Conservation (phyloP, 768 basidiomycete genomes). For the Kockovaella imperatae region DNA sequence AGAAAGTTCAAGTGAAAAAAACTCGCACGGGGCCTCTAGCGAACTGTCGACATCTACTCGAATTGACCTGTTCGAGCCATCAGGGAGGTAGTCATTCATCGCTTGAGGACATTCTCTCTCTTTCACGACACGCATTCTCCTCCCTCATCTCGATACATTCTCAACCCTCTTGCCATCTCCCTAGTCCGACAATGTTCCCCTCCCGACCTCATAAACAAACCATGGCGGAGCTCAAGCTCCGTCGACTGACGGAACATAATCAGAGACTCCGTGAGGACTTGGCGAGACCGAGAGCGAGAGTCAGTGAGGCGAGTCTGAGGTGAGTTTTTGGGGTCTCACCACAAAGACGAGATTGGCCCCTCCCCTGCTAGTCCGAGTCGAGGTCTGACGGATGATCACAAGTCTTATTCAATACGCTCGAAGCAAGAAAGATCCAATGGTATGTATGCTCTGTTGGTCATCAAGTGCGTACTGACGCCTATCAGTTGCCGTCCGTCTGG, state of each 20-base stretch:
- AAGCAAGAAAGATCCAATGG: slow-evolving; percentile 60
- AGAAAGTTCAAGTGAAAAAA: too few relatives aligned
- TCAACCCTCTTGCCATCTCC: neutral
- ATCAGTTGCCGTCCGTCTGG: slow-evolving; percentile 89
- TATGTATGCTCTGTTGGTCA: slow-evolving; percentile 12
- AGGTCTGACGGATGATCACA: neutral
- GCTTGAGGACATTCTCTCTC: neutral
- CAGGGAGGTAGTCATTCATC: too few relatives aligned
- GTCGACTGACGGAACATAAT: slow-evolving; percentile 87
- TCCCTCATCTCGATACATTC: neutral
- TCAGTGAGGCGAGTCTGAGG: slow-evolving; percentile 87
- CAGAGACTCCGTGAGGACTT: slow-evolving; percentile 83
- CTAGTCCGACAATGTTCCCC: slow-evolving; percentile 12
- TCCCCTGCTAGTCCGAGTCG: neutral
- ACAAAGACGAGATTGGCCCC: neutral
- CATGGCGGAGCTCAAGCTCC: slow-evolving; percentile 95
- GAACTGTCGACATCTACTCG: too few relatives aligned
- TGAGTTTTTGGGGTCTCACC: slow-evolving; percentile 45
- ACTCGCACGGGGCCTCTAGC: too few relatives aligned
- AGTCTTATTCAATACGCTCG: neutral
- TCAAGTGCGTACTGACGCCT: slow-evolving; percentile 4
- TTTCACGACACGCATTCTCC: neutral
- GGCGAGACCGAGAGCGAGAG: slow-evolving; percentile 74
- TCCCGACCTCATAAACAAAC: slow-evolving; percentile 60
- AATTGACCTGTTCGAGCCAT: too few relatives aligned